Conservation (phyloP, 345 rosid genomes). For the Noccaea caerulescens region DNA sequence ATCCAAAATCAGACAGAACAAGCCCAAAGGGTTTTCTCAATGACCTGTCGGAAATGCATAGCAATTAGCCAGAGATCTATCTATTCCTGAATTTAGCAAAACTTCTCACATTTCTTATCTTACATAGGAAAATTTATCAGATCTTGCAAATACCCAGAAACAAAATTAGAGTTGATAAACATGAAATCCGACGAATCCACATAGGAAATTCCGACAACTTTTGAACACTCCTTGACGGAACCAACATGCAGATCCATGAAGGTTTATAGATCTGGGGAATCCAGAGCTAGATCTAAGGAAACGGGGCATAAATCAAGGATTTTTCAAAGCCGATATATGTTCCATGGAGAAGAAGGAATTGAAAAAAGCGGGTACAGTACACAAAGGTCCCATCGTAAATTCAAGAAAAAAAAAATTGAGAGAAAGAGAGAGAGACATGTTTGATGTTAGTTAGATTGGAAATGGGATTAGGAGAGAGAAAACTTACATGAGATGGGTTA, state of each 20-base stretch:
- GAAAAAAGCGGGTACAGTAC: conserved; percentile 41
- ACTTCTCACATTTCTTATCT: not conserved
- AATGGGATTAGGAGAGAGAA: conserved; percentile 83
- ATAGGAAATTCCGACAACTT: not conserved
- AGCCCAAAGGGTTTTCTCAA: not conserved
- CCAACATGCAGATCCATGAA: conserved; percentile 36
- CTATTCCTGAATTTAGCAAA: not conserved
- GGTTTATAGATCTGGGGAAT: conserved; percentile 32
- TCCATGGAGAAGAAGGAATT: not conserved
- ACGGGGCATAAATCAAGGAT: conserved; percentile 17
- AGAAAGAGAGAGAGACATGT: conserved; percentile 23
- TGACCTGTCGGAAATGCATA: not conserved
- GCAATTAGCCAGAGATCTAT: not conserved
- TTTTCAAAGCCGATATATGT: not conserved
- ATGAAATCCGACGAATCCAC: not conserved
- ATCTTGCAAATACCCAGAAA: conserved; percentile 29
- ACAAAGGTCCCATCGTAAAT: conserved; percentile 56
- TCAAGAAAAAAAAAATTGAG: conserved; percentile 9
- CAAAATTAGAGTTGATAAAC: conserved; percentile 18
- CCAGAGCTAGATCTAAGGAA: conserved; percentile 37
- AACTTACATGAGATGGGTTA: conserved; percentile 88
- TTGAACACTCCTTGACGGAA: not conserved
- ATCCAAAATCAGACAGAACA: conserved; percentile 38
- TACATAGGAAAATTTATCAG: not conserved
- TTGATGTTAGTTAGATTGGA: conserved; percentile 25